Conservation (phyloP, 345 rosid genomes). For the Rubroshorea leprosula region DNA sequence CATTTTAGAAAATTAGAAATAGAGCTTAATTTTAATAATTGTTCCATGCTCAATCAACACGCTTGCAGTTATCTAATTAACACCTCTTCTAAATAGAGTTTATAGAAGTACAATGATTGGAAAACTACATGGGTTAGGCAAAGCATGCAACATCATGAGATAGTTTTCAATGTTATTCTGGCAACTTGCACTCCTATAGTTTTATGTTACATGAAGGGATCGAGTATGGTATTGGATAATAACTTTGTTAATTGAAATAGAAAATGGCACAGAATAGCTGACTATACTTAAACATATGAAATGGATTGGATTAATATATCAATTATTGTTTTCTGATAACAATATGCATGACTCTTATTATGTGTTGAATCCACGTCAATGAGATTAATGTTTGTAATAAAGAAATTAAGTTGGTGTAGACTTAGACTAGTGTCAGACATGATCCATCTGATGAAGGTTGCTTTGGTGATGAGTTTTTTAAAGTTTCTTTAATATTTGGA, state of each 20-base stretch:
- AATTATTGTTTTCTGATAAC: background rate
- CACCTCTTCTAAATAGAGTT: no score
- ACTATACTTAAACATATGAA: background rate
- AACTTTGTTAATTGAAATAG: background rate
- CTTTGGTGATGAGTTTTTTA: no score
- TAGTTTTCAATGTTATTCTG: background rate
- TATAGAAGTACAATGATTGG: background rate
- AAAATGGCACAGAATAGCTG: background rate
- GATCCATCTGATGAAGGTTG: background rate
- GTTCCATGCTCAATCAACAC: no score
- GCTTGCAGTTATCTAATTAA: no score
- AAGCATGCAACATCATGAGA: background rate
- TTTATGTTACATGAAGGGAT: background rate
- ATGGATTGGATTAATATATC: background rate
- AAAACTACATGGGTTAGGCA: constrained; percentile 4
- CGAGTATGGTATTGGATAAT: background rate
- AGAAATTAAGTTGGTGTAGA: background rate
- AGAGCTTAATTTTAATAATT: no score
- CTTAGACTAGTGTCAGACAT: constrained; percentile 6
- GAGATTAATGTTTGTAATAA: background rate
- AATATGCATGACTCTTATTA: background rate
- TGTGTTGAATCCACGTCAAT: constrained; percentile 1
- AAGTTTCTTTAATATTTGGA: no score
- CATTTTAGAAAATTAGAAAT: no score
- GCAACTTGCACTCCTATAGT: background rate